These are phyloP conservation scores for Penicillium expansum DNA, from an alignment of 2,329 filamentous ascomycete genomes.

Conservation along the genomic window DNA sequence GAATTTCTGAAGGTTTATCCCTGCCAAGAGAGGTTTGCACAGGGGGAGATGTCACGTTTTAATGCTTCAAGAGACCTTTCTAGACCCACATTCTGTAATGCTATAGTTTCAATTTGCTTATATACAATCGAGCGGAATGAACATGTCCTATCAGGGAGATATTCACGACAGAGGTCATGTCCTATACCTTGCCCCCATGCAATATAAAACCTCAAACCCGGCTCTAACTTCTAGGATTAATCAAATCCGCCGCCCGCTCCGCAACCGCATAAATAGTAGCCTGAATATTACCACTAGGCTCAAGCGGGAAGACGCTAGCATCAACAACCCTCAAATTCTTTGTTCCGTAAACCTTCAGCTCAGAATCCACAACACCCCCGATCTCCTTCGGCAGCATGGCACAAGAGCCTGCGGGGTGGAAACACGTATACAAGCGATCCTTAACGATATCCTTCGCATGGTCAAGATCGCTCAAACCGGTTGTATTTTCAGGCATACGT, in stretches of 20 bases:
- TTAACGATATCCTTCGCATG: slow-evolving; percentile 22
- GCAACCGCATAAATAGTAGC: slow-evolving; percentile 38
- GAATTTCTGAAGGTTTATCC: neutral
- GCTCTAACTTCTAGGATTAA: neutral
- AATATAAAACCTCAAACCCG: neutral
- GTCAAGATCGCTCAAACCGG: slow-evolving; percentile 18
- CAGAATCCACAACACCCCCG: slow-evolving; percentile 31
- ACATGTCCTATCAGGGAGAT: neutral
- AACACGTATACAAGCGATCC: slow-evolving; percentile 21
- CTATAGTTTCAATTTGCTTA: neutral
- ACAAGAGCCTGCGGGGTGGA: slow-evolving; percentile 33
- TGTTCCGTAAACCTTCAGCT: slow-evolving; percentile 31
- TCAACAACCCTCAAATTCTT: slow-evolving; percentile 35
- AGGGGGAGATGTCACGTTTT: neutral
- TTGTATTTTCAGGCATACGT: slow-evolving; percentile 7
- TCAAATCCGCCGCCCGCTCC: slow-evolving; percentile 33
- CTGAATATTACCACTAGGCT: slow-evolving; percentile 39
- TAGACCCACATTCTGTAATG: neutral
- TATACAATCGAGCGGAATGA: neutral
- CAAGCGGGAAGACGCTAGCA: slow-evolving; percentile 36
- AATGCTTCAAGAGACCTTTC: no score
- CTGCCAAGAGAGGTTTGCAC: neutral
- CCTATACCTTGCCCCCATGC: neutral
- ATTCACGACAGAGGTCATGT: neutral
- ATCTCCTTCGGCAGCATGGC: slow-evolving; percentile 32